phyloP scores from a whole-genome alignment of 148 eudicot species.

The Fagopyrum tataricum region DNA sequence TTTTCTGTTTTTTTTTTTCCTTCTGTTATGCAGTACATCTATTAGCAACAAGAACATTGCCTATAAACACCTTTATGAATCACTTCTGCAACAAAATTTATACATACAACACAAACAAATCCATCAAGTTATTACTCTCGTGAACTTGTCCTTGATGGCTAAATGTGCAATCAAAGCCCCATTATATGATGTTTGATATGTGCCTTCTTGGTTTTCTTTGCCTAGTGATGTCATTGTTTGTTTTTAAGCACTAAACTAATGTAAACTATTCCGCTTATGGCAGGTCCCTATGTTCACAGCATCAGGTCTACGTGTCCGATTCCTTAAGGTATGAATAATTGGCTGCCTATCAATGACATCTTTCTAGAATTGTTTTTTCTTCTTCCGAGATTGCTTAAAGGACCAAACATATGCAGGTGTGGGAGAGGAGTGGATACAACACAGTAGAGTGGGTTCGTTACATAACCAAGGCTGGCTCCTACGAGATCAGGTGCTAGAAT shows the following conservation, averaged over 20 bases:
- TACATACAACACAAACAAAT: too few relatives aligned
- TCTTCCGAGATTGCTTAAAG: not conserved
- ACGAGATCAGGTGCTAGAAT: slow-evolving; percentile 51
- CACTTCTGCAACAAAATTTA: not conserved
- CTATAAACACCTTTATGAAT: not conserved
- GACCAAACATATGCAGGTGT: slow-evolving; percentile 40
- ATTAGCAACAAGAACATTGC: not conserved
- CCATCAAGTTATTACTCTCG: not conserved
- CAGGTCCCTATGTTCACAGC: slow-evolving; percentile 99
- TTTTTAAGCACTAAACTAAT: not conserved
- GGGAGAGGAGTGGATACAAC: slow-evolving; percentile 97
- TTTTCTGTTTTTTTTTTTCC: too few relatives aligned
- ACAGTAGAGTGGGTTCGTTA: slow-evolving; percentile 99
- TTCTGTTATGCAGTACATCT: not conserved
- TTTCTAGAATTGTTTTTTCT: not conserved
- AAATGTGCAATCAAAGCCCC: not conserved
- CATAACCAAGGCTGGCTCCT: slow-evolving; percentile 92
- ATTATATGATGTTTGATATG: not conserved
- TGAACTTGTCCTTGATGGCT: not conserved
- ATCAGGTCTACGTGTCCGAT: slow-evolving; percentile 94
- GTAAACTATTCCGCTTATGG: slow-evolving; percentile 3
- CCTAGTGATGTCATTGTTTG: not conserved
- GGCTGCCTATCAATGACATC: not conserved
- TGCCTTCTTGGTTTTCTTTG: not conserved
- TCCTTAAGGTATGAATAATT: slow-evolving; percentile 59